These are phyloP conservation scores for Vachellia collinsii DNA, from an alignment of 306 rosid genomes.

Conservation along the genomic window DNA sequence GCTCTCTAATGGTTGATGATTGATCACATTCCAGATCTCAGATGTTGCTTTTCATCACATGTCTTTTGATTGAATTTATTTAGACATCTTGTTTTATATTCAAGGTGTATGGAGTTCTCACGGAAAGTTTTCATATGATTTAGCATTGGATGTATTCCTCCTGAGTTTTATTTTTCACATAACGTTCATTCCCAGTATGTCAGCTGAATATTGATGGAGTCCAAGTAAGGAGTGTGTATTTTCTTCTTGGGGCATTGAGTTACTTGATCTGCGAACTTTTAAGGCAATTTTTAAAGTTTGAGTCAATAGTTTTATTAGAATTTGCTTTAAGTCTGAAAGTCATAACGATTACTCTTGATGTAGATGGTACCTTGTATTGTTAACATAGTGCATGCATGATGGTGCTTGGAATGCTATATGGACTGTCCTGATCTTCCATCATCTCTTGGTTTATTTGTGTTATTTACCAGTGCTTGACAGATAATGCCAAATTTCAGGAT, in stretches of 20 bases:
- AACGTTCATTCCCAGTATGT: not conserved
- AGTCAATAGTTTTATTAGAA: not conserved
- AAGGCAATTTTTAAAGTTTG: not conserved
- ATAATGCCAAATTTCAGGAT: slow-evolving; percentile 12
- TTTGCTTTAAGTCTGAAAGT: slow-evolving; percentile 9
- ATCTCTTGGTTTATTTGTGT: slow-evolving; percentile 14
- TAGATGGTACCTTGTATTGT: not conserved
- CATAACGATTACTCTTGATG: not conserved
- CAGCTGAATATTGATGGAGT: not conserved
- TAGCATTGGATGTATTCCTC: not conserved
- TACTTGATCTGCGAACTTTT: slow-evolving; percentile 1
- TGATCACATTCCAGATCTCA: not conserved
- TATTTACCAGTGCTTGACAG: slow-evolving; percentile 6
- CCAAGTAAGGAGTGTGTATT: not conserved
- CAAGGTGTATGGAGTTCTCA: not conserved
- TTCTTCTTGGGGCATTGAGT: not conserved
- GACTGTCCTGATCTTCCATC: not conserved
- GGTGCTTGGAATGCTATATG: slow-evolving; percentile 12
- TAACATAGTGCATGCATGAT: not conserved
- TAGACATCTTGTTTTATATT: not conserved
- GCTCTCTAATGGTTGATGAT: not conserved
- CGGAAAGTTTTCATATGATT: not conserved
- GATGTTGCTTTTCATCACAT: not conserved
- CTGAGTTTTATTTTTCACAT: not conserved
- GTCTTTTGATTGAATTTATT: not conserved